Evolutionary conservation across 176 grass and related monocot genomes (phyloP), one percentile per base, ranked within the genome.

Genomic region (Elaeis guineensis): DNA sequence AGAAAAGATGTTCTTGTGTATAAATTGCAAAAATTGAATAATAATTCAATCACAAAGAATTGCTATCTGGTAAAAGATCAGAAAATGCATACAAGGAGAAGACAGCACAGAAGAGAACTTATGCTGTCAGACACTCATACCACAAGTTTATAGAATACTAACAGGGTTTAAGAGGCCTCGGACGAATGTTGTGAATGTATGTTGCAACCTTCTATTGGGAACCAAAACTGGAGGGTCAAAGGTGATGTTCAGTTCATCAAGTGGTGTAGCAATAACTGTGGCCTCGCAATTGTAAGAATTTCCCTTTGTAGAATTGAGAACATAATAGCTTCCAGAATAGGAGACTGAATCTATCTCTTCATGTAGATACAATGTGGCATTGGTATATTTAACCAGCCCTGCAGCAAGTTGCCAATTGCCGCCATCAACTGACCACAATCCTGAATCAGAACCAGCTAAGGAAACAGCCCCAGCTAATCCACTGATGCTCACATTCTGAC

Each of bases 221-320:
- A 96, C 25, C 11, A 69, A 75, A 69, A 96, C 51, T 18, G 83
- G 69, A 57, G 92, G 92, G 15, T 23, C 57, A 67, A 96, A 79
- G 16, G 87, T 82, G 20, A 96, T 85, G 73, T 90, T 85, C 61
- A 96, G 70, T 69, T 96, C 92, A 9, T 96, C 92, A 9, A 96
- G 75, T 17, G 92, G 92, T 6, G 83, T 96, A 39, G 87, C 87
- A 67, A 96, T 29, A 52, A 96, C 75, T 3, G 92, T 78, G 19
- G 85, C 86, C 24, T 56, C 77, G 35, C 92, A 96, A 21, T 69
- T 70, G 23, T 96, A 96, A 21, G 82, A 75, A 11, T 79, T 72
- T n/a, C 86, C 92, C 60, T 61, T 77, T 57, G 52, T 81, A 15
- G 92, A 88, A 70, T 70, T 80, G 21, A 96, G 80, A 69, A 87